Evolutionary conservation across 176 grass and related monocot genomes (phyloP), one percentile per base, ranked within the genome.

Genomic region (Oryza longistaminata): DNA sequence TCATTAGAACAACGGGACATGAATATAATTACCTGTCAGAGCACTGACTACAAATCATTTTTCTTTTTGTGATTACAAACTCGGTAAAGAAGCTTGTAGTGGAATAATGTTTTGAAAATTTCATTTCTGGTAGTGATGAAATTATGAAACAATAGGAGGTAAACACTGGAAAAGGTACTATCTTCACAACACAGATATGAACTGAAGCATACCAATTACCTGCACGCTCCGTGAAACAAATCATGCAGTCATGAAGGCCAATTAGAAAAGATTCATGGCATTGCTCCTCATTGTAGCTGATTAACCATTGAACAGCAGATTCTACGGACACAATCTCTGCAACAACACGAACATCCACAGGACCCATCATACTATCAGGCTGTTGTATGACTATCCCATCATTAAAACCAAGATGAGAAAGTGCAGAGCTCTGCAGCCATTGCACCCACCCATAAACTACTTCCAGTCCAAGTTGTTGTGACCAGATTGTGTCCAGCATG

Each of bases 381-480:
- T 78, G 62, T 24, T 8, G 72, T 55, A 90, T 45, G 73, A 85
- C 49, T 82, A 93, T 19, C 70, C 39, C 73, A 11, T 68, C 65
- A 78, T 78, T 49, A 75, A 90, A 90, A 49, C 82, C 91, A 75
- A 93, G 81, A 89, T 93, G 86, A 8, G 78, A 90, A 68, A 88
- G 81, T 0, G 82, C 76, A 75, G 50, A 85, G 62, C 58, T 88
- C 70, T 90, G 85, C 61, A 93, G 66, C 78, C 91, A 93, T 70
- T 90, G 84, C 26, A 90, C 88, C 88, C 88, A 93, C 17, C 79
- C 88, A 82, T 90, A 93, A 78, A 88, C 49, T 75, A 90, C 55
- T 55, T 93, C 88, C 27, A 85, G 82, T 70, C 85, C 81, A 78
- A 72, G 73, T 85, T 90, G 88, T 14, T 82, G 85, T 55, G 70